Conservation (phyloP, 352 stramenopile species). For the Globisporangium middletonii region DNA sequence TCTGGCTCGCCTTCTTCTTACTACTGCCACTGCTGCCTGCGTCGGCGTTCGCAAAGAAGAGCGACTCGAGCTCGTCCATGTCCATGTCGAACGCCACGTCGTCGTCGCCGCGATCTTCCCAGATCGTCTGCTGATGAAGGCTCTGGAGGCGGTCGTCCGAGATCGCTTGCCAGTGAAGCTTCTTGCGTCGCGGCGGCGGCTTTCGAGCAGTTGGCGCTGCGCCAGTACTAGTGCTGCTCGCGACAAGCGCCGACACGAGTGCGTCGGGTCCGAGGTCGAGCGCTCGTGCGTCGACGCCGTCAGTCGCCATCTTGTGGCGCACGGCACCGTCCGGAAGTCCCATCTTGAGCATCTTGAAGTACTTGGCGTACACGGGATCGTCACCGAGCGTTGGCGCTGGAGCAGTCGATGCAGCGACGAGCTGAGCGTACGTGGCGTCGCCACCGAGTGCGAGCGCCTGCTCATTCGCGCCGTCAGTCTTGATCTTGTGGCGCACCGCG, state of each 20-base stretch:
- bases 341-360: conserved; percentile 93
- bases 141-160: conserved; percentile 75
- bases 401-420: conserved; percentile 19
- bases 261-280: conserved; percentile 65
- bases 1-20: conserved; percentile 43
- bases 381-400: conserved; percentile 30
- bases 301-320: conserved; percentile 71
- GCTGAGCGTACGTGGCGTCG: conserved; percentile 34
- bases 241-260: conserved; percentile 30
- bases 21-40: conserved; percentile 12
- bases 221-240: neutral
- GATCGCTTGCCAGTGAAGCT: conserved; percentile 87
- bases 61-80: conserved; percentile 82
- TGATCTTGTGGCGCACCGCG: conserved; percentile 85
- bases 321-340: conserved; percentile 83
- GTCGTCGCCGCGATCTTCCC: conserved; percentile 74
- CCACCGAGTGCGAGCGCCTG: conserved; percentile 51
- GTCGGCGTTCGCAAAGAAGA: conserved; percentile 76
- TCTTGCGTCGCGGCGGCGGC: conserved; percentile 60
- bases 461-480: conserved; percentile 37
- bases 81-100: conserved; percentile 73
- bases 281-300: conserved; percentile 39
- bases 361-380: conserved; percentile 73
- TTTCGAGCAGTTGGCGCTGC: conserved; percentile 4
- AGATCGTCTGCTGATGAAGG: conserved; percentile 69